These are phyloP conservation scores for Eucalyptus urophylla DNA, from an alignment of 345 rosid species.

Conservation along the genomic window DNA sequence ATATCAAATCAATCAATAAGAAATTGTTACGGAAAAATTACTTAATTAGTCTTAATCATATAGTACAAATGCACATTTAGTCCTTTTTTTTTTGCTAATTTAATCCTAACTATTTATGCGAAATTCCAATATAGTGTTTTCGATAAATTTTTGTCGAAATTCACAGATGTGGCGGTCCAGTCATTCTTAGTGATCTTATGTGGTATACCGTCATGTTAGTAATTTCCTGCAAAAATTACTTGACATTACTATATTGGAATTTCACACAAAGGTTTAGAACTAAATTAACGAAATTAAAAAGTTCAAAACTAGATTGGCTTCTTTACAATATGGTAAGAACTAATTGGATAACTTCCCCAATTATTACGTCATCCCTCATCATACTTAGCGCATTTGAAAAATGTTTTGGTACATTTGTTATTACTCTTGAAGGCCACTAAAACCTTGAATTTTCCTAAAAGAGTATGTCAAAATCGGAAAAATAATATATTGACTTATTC, in stretches of 20 bases:
- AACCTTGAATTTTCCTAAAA: neutral
- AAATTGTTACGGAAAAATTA: neutral
- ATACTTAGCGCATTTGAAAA: neutral
- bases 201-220: neutral
- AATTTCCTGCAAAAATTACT: neutral
- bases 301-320: neutral
- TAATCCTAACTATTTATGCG: neutral
- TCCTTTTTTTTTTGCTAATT: neutral
- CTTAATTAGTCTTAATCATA: neutral
- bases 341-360: neutral
- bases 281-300: neutral
- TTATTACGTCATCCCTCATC: neutral
- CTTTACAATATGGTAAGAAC: neutral
- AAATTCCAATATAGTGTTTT: neutral
- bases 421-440: neutral
- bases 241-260: neutral
- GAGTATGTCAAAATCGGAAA: neutral
- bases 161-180: accelerated
- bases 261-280: neutral
- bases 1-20: neutral
- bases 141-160: accelerated
- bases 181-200: neutral
- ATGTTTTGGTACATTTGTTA: neutral
- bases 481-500: neutral
- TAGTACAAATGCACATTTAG: neutral